Evolutionary conservation across 306 rosid genomes (phyloP), one percentile per base, ranked within the genome.

Genomic region (Vigna hirtella): DNA sequence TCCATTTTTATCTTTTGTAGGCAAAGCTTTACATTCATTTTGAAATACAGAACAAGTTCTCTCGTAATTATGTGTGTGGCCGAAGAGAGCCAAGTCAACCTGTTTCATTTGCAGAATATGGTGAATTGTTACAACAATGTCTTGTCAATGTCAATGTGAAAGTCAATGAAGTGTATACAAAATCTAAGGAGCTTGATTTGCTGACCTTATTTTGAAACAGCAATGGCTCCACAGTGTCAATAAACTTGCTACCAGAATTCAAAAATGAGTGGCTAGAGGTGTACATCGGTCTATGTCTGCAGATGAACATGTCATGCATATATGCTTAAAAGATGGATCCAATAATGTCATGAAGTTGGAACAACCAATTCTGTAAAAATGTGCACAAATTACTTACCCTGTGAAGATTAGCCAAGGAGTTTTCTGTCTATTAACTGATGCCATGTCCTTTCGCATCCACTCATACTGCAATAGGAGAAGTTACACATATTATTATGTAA

Each of bases 271-370:
- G 38, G 17, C 12, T 0, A 17, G 98, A 89, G 34, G 86, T 64
- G 83, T 94, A 94, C 97, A 94, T 92, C 0, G 91, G 97, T 73
- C 97, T 94, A 73, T 94, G 98, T 74, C 98, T 94, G 95, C 83
- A 88, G 51, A 52, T 48, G 17, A 10, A 6, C 61, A 24, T 42
- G 9, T 45, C 38, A 66, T 43, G 32, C 32, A 12, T 50, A 38
- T 49, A 38, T 49, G 61, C 15, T 79, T 73, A 40, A 43, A 72
- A 51, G 11, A 59, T 67, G 2, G 26, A 64, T 70, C 18, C 30
- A 55, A n/a, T 32, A 22, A 73, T 69, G 10, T 24, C 47, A 5
- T 26, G 65, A 57, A 42, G 20, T 32, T 32, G 20, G 40, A 11
- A 26, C 11, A 62, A n/a, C 7, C 26, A 8, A 9, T 34, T 36